Percentiles rank a stretch among this genome's conserved stretches.
phyloP scores from a whole-genome alignment of 768 basidiomycete genomes.

The Nidularia sp. region DNA sequence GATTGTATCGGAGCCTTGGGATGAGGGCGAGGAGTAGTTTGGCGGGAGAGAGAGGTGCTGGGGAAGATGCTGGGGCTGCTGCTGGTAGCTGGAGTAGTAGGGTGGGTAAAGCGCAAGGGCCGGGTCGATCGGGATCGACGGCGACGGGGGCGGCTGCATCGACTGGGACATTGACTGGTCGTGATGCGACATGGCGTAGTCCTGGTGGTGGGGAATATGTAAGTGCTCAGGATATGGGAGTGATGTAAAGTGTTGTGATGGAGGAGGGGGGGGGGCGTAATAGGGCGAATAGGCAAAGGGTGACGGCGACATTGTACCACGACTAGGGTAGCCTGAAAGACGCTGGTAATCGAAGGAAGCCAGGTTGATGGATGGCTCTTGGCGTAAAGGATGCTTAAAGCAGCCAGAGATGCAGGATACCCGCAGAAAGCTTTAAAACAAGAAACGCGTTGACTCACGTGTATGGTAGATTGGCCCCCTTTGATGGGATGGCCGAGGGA shows the following conservation, averaged over 20 bases:
- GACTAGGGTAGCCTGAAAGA: slow-evolving; percentile 8
- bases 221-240: slow-evolving; percentile 21
- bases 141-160: slow-evolving; percentile 54
- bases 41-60: slow-evolving; percentile 54
- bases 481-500: slow-evolving; percentile 3
- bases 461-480: slow-evolving; percentile 8
- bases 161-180: slow-evolving; percentile 37
- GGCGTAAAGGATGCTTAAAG: neutral
- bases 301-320: slow-evolving; percentile 23
- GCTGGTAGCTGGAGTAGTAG: slow-evolving; percentile 59
- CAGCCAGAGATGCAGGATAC: slow-evolving; percentile 3
- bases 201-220: slow-evolving; percentile 23
- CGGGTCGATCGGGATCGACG: slow-evolving; percentile 67
- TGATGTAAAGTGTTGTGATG: slow-evolving; percentile 17
- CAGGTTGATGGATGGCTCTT: neutral
- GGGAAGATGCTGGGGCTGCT: slow-evolving; percentile 42
- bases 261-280: slow-evolving; percentile 13
- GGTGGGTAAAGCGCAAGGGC: slow-evolving; percentile 62
- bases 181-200: slow-evolving; percentile 31
- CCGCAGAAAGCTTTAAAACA: slow-evolving; percentile 8
- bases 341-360: neutral
- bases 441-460: slow-evolving; percentile 17
- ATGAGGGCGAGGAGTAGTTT: slow-evolving; percentile 74
- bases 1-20: slow-evolving; percentile 73
- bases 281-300: slow-evolving; percentile 30